phyloP scores from a whole-genome alignment of 2,329 filamentous ascomycete genomes.

The Coniella vitis region DNA sequence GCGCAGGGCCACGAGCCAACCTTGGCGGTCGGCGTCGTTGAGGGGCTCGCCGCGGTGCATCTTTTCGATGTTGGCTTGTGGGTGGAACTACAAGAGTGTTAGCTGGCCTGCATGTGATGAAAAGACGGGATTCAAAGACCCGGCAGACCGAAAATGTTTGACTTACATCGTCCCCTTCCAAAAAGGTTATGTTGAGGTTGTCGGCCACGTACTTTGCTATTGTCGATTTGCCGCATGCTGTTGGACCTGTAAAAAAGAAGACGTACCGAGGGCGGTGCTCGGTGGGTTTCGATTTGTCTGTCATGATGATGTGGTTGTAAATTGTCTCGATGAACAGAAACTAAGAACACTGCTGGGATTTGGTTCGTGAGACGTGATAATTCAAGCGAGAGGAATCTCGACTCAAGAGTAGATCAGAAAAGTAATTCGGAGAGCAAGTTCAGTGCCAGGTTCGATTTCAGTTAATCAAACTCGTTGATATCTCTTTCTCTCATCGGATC shows the following conservation, averaged over 20 bases:
- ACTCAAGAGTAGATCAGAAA: too few relatives aligned
- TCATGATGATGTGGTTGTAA: not conserved
- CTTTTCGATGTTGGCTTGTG: conserved; percentile 60
- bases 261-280: conserved; percentile 27
- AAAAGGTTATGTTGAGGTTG: conserved; percentile 43
- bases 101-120: not conserved
- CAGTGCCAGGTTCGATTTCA: too few relatives aligned
- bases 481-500: too few relatives aligned
- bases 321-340: not conserved
- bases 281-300: conserved; percentile 7
- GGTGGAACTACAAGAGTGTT: conserved; percentile 42
- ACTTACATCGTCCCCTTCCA: conserved; percentile 56
- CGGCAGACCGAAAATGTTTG: conserved; percentile 8
- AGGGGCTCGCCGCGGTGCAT: conserved; percentile 64
- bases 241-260: conserved; percentile 55
- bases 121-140: too few relatives aligned
- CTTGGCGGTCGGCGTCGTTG: conserved; percentile 70
- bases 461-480: too few relatives aligned
- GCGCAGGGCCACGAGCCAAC: conserved; percentile 62
- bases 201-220: conserved; percentile 45
- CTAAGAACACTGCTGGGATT: too few relatives aligned
- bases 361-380: too few relatives aligned
- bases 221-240: conserved; percentile 56
- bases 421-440: too few relatives aligned
- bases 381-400: too few relatives aligned